Conservation (phyloP, 2,329 filamentous ascomycete genomes). For the Monilinia aucupariae region DNA sequence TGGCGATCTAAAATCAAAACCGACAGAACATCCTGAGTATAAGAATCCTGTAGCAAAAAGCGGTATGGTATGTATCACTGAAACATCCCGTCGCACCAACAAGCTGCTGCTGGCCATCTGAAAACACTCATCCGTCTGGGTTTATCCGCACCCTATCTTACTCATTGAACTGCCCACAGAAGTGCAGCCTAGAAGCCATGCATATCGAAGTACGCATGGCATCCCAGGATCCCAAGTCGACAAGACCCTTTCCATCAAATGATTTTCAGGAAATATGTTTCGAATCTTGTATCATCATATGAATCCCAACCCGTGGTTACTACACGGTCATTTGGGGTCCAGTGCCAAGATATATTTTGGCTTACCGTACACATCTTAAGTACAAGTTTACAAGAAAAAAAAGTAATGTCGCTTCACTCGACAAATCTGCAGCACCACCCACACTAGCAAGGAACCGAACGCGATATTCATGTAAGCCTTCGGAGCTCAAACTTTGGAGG, state of each 20-base stretch:
- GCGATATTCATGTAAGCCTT: slow-evolving; percentile 7
- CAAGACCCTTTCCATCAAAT: not conserved
- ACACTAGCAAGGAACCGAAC: not conserved
- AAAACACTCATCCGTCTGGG: not conserved
- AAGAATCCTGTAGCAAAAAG: not conserved
- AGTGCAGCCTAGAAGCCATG: slow-evolving; percentile 3
- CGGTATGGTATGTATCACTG: slow-evolving; percentile 4
- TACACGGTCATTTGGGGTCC: not conserved
- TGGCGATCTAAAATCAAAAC: not conserved
- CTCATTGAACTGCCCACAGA: not conserved
- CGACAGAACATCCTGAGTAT: not conserved
- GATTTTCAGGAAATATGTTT: not conserved
- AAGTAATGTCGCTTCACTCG: not conserved
- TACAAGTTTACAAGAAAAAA: not conserved
- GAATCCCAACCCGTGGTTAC: not conserved
- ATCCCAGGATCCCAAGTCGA: not conserved
- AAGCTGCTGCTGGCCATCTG: not conserved
- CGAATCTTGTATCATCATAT: not conserved
- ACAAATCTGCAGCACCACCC: not conserved
- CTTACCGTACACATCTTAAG: not conserved
- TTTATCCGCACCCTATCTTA: not conserved
- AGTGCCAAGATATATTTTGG: not conserved
- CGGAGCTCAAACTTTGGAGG: slow-evolving; percentile 8
- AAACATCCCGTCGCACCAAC: not conserved
- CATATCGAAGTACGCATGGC: not conserved